A percentile compares a stretch with the other conserved stretches of the same genome.
These are phyloP conservation scores for Naematelia aurantialba DNA, from an alignment of 768 basidiomycete genomes.

Conservation along the genomic window DNA sequence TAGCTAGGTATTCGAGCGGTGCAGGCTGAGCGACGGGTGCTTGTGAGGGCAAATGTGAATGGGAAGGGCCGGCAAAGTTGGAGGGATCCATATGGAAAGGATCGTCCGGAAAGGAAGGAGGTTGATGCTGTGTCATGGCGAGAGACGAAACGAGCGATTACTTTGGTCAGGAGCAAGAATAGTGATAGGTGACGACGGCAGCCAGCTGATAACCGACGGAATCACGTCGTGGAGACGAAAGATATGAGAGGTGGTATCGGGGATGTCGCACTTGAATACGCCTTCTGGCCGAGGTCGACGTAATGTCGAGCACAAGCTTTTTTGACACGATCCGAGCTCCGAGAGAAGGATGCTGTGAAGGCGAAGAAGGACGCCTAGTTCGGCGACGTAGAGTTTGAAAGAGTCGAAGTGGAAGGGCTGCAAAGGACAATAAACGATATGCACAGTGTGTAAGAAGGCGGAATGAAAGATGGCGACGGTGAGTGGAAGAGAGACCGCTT, in stretches of 20 bases:
- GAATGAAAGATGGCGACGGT: not conserved
- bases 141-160: not conserved
- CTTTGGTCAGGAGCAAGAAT: not conserved
- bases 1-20: not conserved
- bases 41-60: not conserved
- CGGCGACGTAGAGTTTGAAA: not conserved
- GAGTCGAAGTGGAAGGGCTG: not conserved
- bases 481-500: not conserved
- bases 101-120: not conserved
- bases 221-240: not conserved
- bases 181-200: not conserved
- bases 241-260: not conserved
- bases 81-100: not conserved
- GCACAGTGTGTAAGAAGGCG: not conserved
- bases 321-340: not conserved
- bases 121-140: not conserved
- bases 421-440: not conserved
- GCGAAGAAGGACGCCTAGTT: not conserved
- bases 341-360: not conserved
- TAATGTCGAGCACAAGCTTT: not conserved
- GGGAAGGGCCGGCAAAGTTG: not conserved
- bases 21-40: not conserved
- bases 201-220: not conserved
- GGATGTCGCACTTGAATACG: not conserved
- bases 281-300: not conserved